Percentiles rank a stretch among this genome's conserved stretches.
These are phyloP conservation scores for Litsea cubeba DNA, from an alignment of 164 flowering plant species.

Conservation along the genomic window DNA sequence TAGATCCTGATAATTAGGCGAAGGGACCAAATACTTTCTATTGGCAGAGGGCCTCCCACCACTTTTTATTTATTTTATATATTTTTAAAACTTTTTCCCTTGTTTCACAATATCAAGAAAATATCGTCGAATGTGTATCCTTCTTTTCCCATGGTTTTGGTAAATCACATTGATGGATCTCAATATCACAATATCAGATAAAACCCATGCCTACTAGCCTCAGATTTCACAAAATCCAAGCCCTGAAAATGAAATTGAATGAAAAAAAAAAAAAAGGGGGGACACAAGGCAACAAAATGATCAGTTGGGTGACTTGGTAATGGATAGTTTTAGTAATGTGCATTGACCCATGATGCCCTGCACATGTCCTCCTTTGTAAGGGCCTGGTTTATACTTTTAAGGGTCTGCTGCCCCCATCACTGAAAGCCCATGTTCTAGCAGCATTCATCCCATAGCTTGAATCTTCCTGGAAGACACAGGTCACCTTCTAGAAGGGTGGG, in stretches of 20 bases:
- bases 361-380: conserved; percentile 41
- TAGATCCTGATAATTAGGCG: no score
- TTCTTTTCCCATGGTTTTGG: no score
- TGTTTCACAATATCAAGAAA: no score
- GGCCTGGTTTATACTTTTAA: conserved; percentile 44
- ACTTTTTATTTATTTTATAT: no score
- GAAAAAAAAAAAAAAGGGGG: no score
- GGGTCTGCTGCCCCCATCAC: conserved; percentile 42
- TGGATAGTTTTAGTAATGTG: background rate
- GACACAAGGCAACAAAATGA: background rate
- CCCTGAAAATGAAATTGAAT: conserved; percentile 27
- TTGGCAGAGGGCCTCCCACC: no score
- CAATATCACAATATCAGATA: conserved; percentile 30
- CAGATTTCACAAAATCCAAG: conserved; percentile 53
- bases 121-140: no score
- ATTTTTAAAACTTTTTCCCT: no score
- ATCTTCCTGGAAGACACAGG: conserved; percentile 35
- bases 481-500: conserved; percentile 38
- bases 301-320: background rate
- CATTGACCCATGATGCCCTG: background rate
- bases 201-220: conserved; percentile 41
- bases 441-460: conserved; percentile 8
- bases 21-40: no score
- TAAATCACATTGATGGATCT: conserved; percentile 4
- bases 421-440: conserved; percentile 28